Evolutionary conservation across 2,329 filamentous ascomycete species (phyloP).

Genomic region (Gyromitra esculenta): DNA sequence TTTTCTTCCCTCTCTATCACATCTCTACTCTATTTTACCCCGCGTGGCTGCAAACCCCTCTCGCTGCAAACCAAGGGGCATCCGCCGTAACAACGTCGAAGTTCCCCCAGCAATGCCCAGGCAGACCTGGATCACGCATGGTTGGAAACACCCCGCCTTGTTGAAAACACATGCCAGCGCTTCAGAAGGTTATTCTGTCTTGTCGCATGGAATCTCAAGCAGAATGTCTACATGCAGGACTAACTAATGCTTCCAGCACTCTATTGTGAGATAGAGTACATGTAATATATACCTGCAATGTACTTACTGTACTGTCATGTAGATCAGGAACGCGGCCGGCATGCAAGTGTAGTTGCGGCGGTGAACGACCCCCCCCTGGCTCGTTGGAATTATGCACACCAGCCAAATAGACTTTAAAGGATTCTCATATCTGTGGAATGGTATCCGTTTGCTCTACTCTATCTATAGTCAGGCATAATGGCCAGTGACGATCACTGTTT

Average conservation of each 20-base stretch:
- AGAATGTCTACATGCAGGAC: neutral
- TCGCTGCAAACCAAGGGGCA: neutral
- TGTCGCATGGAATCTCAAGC: neutral
- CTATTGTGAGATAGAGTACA: neutral
- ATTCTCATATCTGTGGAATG: neutral
- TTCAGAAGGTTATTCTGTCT: neutral
- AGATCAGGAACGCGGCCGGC: constrained; percentile 7
- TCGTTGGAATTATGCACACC: neutral
- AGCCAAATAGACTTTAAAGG: neutral
- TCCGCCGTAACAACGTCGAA: neutral
- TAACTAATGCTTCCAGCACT: neutral
- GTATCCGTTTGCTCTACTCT: neutral
- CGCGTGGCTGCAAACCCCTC: constrained; percentile 12
- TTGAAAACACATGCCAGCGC: neutral
- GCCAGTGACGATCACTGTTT: neutral
- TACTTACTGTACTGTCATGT: neutral
- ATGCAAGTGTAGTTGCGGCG: neutral
- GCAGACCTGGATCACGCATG: neutral
- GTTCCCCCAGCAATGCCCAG: neutral
- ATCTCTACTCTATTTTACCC: constrained; percentile 5
- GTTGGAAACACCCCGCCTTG: neutral
- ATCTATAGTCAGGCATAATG: neutral
- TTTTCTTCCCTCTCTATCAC: neutral
- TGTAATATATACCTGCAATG: too few relatives aligned
- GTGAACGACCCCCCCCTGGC: neutral